Conservation (phyloP, 2,329 filamentous ascomycete genomes). For the Thelonectria discophora region DNA sequence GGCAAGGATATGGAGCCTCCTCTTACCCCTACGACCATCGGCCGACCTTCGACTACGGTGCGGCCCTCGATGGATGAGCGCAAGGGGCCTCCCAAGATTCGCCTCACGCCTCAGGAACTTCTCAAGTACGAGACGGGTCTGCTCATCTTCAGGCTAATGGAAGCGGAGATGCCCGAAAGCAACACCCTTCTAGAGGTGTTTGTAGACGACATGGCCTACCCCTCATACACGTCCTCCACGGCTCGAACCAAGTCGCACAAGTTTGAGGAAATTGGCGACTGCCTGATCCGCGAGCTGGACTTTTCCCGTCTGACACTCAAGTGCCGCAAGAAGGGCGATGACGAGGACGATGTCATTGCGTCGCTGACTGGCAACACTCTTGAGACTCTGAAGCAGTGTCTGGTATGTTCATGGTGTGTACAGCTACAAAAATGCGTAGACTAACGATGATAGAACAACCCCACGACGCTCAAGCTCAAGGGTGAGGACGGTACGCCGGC, state of each 20-base stretch:
- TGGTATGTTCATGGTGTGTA: constrained; percentile 64
- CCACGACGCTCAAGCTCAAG: constrained; percentile 81
- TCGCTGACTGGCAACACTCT: constrained; percentile 86
- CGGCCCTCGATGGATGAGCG: constrained; percentile 52
- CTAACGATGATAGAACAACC: constrained; percentile 74
- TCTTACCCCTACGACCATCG: constrained; percentile 51
- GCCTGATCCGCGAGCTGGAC: constrained; percentile 96
- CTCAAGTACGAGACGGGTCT: constrained; percentile 89
- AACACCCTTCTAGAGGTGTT: constrained; percentile 85
- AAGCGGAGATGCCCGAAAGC: constrained; percentile 81
- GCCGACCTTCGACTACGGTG: constrained; percentile 54
- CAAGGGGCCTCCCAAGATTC: constrained; percentile 76
- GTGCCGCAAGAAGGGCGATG: constrained; percentile 81
- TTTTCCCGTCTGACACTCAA: constrained; percentile 92
- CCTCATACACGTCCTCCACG: constrained; percentile 83
- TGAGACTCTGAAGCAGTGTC: constrained; percentile 85
- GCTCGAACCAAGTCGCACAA: constrained; percentile 73
- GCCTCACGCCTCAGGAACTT: constrained; percentile 81
- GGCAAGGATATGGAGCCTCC: constrained; percentile 38
- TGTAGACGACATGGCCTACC: constrained; percentile 94
- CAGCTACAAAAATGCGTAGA: not conserved
- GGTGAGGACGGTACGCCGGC: constrained; percentile 75
- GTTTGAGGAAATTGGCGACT: constrained; percentile 94
- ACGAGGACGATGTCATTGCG: constrained; percentile 79
- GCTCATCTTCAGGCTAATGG: constrained; percentile 92